Base-by-base conservation (phyloP, 805 yeast genomes). In the Starmerella scarabaei region DNA sequence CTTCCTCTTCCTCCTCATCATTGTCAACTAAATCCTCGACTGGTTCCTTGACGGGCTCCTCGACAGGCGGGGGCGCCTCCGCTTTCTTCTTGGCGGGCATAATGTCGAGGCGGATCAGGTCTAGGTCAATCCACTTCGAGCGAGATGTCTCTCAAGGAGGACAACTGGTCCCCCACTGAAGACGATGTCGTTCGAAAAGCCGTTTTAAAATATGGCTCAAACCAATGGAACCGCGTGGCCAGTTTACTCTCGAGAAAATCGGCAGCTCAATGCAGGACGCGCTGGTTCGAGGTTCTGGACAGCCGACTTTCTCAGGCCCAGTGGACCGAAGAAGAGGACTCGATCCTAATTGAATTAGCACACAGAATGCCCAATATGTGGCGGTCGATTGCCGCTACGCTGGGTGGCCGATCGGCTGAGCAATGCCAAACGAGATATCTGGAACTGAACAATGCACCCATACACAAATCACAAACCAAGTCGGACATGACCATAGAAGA, bases 191-290 rank as follows among this genome's bases (percentile, higher is more conserved):
- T 88, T 32, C 77, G 78, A 48, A 94, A 95, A 0, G 95, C 95
- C 1, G 81, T 91, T 2, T 72, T 91, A 30, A 91, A 88, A 55
- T 88, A 88, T 58, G 98, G 98, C 0, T 65, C 85, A 16, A 85
- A 82, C 51, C 95, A 91, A 53, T 88, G 98, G 98, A 71, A 91
- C 12, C 71, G 95, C 37, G 88, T 88, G 4, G 80, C 94, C 1
- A 84, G 96, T 0, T 66, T 88, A 33, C 62, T 88, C 27, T 77
- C 83, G 5, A 75, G 80, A 56, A 88, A 88, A 59, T 77, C 85
- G 2, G 93, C 96, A 4, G 77, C 75, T 53, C 97, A 91, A 57
- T 88, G 93, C 46, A 83, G 85, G 53, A 81, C 93, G 2, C 65
- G 97, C 48, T 88, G 98, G 98, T 67, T 66, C 36, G 95, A 88